Percentiles rank a stretch among this genome's conserved stretches.
phyloP scores from a whole-genome alignment of 2,329 filamentous ascomycete species.

The Botrytis pseudocinerea region DNA sequence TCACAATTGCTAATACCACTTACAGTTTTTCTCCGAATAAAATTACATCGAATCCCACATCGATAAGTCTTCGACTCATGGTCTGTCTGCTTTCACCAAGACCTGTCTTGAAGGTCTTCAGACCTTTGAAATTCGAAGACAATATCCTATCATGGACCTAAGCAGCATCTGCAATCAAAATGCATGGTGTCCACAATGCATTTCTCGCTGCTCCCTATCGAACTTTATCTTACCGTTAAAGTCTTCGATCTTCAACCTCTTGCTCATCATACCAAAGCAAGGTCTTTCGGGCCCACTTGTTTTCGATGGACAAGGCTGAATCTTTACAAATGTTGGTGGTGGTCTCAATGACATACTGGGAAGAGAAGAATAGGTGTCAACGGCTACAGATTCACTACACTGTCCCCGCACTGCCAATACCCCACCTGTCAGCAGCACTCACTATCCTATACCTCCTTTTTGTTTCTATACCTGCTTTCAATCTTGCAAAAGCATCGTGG shows the following conservation, averaged over 20 bases:
- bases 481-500: slow-evolving; percentile 98
- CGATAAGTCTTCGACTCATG: background rate
- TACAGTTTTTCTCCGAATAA: background rate
- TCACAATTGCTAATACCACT: background rate
- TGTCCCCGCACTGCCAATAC: no score
- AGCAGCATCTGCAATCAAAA: background rate
- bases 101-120: background rate
- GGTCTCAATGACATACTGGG: no score
- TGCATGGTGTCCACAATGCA: background rate
- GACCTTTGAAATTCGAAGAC: background rate
- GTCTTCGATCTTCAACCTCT: background rate
- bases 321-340: background rate
- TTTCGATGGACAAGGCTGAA: background rate
- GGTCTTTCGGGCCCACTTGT: no score
- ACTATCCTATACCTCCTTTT: slow-evolving; percentile 46
- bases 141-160: background rate
- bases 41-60: no score
- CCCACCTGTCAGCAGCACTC: background rate
- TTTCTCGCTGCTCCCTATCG: background rate
- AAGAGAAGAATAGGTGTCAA: background rate
- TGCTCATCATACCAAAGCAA: no score
- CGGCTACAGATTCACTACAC: background rate
- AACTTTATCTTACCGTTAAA: background rate
- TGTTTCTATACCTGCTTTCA: slow-evolving; percentile 77
- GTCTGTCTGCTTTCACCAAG: background rate